Conservation (phyloP, 2,329 filamentous ascomycete genomes). For the Claviceps sp. region DNA sequence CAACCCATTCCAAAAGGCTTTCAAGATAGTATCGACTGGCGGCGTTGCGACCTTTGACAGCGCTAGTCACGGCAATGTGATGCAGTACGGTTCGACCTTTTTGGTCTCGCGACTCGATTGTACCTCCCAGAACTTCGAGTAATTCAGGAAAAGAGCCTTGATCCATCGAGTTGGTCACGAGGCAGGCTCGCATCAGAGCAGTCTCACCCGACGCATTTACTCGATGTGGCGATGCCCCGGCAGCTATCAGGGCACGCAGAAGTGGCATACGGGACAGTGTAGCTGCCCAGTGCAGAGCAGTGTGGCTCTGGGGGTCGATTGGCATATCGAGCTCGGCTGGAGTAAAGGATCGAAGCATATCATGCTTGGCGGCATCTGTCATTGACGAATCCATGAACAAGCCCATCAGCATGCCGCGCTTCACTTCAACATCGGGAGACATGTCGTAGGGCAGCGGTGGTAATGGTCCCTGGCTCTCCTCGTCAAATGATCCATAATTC, state of each 20-base stretch:
- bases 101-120: slow-evolving; percentile 80
- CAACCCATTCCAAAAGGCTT: slow-evolving; percentile 84
- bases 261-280: slow-evolving; percentile 78
- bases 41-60: slow-evolving; percentile 81
- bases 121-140: slow-evolving; percentile 74
- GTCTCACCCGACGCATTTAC: slow-evolving; percentile 87
- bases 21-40: slow-evolving; percentile 95
- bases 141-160: slow-evolving; percentile 81
- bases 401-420: slow-evolving; percentile 68
- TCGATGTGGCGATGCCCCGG: slow-evolving; percentile 75
- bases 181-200: slow-evolving; percentile 80
- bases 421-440: slow-evolving; percentile 58
- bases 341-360: slow-evolving; percentile 62
- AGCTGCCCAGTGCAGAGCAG: slow-evolving; percentile 89
- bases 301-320: slow-evolving; percentile 79
- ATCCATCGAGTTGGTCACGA: slow-evolving; percentile 89
- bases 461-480: slow-evolving; percentile 45
- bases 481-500: slow-evolving; percentile 27
- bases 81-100: slow-evolving; percentile 87
- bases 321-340: slow-evolving; percentile 81
- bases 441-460: slow-evolving; percentile 49
- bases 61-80: slow-evolving; percentile 91
- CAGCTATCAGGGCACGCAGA: slow-evolving; percentile 65
- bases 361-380: slow-evolving; percentile 59
- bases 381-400: slow-evolving; percentile 65